Conservation (phyloP, 2,329 filamentous ascomycete species). For the Hortaea werneckii region DNA sequence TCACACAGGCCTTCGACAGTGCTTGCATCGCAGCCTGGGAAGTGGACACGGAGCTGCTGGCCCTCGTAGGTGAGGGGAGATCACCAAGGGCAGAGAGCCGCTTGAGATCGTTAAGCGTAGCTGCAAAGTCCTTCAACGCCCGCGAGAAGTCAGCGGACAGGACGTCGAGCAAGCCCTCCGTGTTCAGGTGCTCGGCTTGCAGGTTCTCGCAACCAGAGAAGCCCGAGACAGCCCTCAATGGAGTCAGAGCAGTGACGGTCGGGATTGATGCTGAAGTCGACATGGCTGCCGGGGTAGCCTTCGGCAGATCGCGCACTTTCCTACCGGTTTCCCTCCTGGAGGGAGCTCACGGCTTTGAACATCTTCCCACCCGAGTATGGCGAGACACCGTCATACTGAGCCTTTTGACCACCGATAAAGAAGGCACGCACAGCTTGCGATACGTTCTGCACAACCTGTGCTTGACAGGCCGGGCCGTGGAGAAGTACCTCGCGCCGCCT, state of each 20-base stretch:
- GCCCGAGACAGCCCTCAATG: conserved; percentile 51
- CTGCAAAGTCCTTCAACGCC: conserved; percentile 71
- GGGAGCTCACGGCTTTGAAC: conserved; percentile 64
- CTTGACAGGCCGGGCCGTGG: conserved; percentile 76
- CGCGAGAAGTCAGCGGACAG: conserved; percentile 82
- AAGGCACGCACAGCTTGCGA: conserved; percentile 87
- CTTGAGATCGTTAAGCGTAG: conserved; percentile 71
- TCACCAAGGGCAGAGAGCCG: conserved; percentile 69
- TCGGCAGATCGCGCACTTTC: conserved; percentile 52
- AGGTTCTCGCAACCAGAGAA: conserved; percentile 30
- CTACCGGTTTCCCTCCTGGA: conserved; percentile 64
- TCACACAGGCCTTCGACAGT: conserved; percentile 76
- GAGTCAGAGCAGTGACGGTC: conserved; percentile 80
- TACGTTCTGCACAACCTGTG: conserved; percentile 91
- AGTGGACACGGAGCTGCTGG: conserved; percentile 66
- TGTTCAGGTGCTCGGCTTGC: conserved; percentile 57
- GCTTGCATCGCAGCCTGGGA: conserved; percentile 78
- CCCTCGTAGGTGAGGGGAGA: conserved; percentile 68
- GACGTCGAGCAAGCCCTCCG: conserved; percentile 72
- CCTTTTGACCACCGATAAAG: conserved; percentile 80
- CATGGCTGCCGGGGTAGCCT: conserved; percentile 59
- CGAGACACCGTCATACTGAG: conserved; percentile 71
- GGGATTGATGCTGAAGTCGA: conserved; percentile 83
- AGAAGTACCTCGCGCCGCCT: conserved; percentile 76
- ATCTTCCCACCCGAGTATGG: conserved; percentile 59